A percentile compares a stretch with the other conserved stretches of the same genome.
These are phyloP conservation scores for Lyophyllum decastes DNA, from an alignment of 768 basidiomycete genomes.

Conservation along the genomic window DNA sequence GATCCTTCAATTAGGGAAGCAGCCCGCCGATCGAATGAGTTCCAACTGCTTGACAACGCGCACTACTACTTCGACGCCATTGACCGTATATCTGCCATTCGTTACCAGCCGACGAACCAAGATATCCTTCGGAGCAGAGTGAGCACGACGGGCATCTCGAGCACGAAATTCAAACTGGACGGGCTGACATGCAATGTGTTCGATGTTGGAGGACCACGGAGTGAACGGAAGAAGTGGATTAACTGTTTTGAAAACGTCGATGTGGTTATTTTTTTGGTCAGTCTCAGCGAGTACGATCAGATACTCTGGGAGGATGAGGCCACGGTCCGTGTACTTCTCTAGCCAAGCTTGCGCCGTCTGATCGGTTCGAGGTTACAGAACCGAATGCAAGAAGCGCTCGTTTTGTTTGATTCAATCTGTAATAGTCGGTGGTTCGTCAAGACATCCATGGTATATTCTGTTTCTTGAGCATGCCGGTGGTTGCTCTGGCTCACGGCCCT, in stretches of 20 bases:
- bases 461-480: too few species aligned
- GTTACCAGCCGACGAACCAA: conserved; percentile 88
- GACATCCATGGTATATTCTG: conserved; percentile 80
- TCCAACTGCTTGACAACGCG: conserved; percentile 93
- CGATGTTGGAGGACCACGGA: conserved; percentile 85
- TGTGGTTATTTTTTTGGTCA: conserved; percentile 87
- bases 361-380: conserved; percentile 48
- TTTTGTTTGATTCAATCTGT: conserved; percentile 94
- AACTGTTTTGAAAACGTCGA: conserved; percentile 93
- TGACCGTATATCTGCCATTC: conserved; percentile 70
- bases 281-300: conserved; percentile 84
- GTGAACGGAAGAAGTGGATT: conserved; percentile 91
- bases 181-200: conserved; percentile 90
- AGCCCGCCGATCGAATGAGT: conserved; percentile 81
- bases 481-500: neutral
- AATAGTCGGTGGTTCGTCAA: conserved; percentile 95
- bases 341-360: neutral
- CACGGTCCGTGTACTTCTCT: conserved; percentile 44
- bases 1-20: conserved; percentile 48
- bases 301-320: neutral
- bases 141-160: conserved; percentile 95
- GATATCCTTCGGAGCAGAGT: conserved; percentile 91
- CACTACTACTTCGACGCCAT: conserved; percentile 93
- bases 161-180: conserved; percentile 91
- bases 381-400: conserved; percentile 94